Evolutionary conservation across 164 flowering plant species (phyloP).

Genomic region (Nelumbo lutea): DNA sequence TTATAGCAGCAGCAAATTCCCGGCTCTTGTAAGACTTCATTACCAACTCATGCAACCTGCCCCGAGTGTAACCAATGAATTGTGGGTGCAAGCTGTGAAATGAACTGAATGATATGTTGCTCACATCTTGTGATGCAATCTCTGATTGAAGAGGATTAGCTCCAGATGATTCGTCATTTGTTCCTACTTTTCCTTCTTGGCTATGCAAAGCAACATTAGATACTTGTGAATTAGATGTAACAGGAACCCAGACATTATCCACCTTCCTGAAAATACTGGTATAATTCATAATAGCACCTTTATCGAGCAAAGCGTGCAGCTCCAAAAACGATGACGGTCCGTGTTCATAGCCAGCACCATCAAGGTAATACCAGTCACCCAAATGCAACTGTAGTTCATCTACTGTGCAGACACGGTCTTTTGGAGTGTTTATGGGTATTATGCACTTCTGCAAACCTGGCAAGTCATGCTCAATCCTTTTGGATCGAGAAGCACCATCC

Average conservation of each 20-base stretch:
- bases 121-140: conserved; percentile 13
- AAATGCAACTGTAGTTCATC: conserved; percentile 72
- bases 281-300: conserved; percentile 51
- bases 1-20: conserved; percentile 88
- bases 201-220: conserved; percentile 26
- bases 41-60: conserved; percentile 90
- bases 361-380: conserved; percentile 94
- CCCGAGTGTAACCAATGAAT: conserved; percentile 82
- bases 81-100: conserved; percentile 83
- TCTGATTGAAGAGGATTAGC: conserved; percentile 17
- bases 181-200: conserved; percentile 21
- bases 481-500: conserved; percentile 44
- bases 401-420: conserved; percentile 56
- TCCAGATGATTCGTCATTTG: conserved; percentile 24
- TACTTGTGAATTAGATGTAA: conserved; percentile 30
- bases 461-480: conserved; percentile 31
- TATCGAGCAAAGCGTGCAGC: conserved; percentile 57
- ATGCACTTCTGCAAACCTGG: conserved; percentile 28
- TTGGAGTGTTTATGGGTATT: conserved; percentile 43
- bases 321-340: conserved; percentile 70
- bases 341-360: conserved; percentile 88
- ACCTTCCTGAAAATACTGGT: conserved; percentile 81
- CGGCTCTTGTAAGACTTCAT: conserved; percentile 94
- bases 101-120: conserved; percentile 17
- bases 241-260: conserved; percentile 90